Base-by-base conservation (phyloP, 2,329 filamentous ascomycete species). In the Volutella citrinella region DNA sequence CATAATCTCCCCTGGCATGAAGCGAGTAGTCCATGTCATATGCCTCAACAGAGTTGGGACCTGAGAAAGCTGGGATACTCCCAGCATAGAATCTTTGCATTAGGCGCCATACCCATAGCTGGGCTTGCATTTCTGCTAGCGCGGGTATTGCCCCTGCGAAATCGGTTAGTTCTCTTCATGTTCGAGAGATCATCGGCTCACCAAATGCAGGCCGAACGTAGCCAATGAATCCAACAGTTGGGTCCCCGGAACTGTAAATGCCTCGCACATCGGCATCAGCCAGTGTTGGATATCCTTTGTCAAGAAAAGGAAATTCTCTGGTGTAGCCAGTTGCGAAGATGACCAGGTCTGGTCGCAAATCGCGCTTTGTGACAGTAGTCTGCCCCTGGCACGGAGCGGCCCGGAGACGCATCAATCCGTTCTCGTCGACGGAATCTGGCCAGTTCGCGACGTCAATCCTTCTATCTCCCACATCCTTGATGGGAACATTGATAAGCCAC, bases 211-310 rank as follows among this genome's bases (percentile, higher is more conserved):
- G 70, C 1, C 70, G 60, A 6, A 72, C 55, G 35, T 72, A 72
- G 8, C 70, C 69, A 30, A 73, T 67, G 42, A 67, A 73, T 4
- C 58, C 67, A 0, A 71, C 43, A 0, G 57, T 57, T 3, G 64
- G 53, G 20, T 68, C 60, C 5, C 52, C 53, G 4, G 48, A 34
- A 17, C 55, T 59, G 52, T 78, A 80, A 28, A 82, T 63, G 13
- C 69, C 63, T n/a, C 74, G 69, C 11, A 78, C 68, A 39, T 70
- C 66, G 14, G 66, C 56, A 28, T 76, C 67, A 29, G 66, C 54
- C 7, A 72, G 66, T 6, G 55, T 60, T 0, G 72, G 66, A 34
- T 69, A 70, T 2, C 46, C 46, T 1, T 47, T 40, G 11, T 54
- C 46, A 8, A 72, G 49, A 43, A 71, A 72, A 0, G 46, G 48